Percentiles rank a stretch among this genome's conserved stretches.
Evolutionary conservation across 2,329 filamentous ascomycete species (phyloP).

Genomic region (Pezicula rhizophila): DNA sequence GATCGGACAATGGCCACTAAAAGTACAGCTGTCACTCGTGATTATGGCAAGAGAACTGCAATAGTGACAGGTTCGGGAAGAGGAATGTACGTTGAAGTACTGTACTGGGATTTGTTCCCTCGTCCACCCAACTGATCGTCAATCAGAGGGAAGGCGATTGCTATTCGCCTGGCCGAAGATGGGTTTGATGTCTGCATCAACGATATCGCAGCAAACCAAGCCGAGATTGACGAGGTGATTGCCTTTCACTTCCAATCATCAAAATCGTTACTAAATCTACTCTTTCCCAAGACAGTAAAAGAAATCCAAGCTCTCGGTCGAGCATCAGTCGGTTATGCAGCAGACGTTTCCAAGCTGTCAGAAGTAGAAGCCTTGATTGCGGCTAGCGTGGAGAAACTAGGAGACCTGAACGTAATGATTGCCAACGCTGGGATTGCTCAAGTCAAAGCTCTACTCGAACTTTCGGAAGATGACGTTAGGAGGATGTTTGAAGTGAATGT

Average conservation of each 20-base stretch:
- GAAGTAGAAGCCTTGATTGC: constrained; percentile 24
- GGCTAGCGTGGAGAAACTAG: constrained; percentile 19
- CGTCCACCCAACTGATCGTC: constrained; percentile 13
- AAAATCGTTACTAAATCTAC: not conserved
- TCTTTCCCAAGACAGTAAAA: constrained; percentile 30
- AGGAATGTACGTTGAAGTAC: constrained; percentile 29
- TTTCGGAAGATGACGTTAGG: constrained; percentile 26
- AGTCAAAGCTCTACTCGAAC: constrained; percentile 21
- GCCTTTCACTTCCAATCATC: constrained; percentile 13
- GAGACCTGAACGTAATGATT: constrained; percentile 24
- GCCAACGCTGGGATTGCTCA: constrained; percentile 26
- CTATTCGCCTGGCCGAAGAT: constrained; percentile 55
- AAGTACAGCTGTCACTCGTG: constrained; percentile 21
- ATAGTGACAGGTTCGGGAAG: constrained; percentile 35
- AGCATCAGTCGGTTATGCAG: constrained; percentile 47
- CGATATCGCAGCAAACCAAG: constrained; percentile 48
- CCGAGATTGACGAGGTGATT: constrained; percentile 42
- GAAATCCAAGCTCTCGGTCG: constrained; percentile 47
- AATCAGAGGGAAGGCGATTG: constrained; percentile 53
- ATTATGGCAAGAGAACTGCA: constrained; percentile 27
- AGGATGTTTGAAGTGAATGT: constrained; percentile 60
- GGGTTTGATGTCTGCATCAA: constrained; percentile 63
- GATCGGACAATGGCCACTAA: constrained; percentile 2
- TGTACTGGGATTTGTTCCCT: not conserved
- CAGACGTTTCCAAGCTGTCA: constrained; percentile 45